These are phyloP conservation scores for Trametes punicea DNA, from an alignment of 768 basidiomycete species.

Conservation along the genomic window DNA sequence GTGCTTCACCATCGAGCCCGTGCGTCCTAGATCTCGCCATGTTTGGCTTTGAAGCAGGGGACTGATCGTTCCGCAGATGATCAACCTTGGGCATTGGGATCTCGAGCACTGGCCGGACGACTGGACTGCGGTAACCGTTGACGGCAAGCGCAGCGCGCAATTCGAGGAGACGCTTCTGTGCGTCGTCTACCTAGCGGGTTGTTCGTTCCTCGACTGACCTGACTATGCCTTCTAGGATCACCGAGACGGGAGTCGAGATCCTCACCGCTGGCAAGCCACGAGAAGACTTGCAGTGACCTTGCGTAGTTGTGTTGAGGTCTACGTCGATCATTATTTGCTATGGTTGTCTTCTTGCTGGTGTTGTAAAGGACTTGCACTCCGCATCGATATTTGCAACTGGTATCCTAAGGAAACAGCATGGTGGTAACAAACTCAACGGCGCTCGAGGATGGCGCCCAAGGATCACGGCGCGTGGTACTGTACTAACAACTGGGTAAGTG, in stretches of 20 bases:
- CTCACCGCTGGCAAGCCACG: conserved; percentile 58
- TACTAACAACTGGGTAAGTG: no score
- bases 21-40: conserved; percentile 31
- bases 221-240: conserved; percentile 57
- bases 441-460: neutral
- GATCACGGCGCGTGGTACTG: no score
- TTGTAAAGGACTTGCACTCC: neutral
- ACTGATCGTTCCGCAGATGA: conserved; percentile 59
- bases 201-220: conserved; percentile 17
- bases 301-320: neutral
- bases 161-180: conserved; percentile 97
- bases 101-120: conserved; percentile 89
- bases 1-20: conserved; percentile 80
- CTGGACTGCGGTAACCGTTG: conserved; percentile 93
- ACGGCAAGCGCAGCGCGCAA: conserved; percentile 90
- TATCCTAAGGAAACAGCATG: neutral
- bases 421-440: neutral
- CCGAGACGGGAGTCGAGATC: conserved; percentile 86
- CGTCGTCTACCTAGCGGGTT: conserved; percentile 33
- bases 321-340: neutral
- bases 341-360: neutral
- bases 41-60: conserved; percentile 4
- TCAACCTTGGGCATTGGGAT: conserved; percentile 82
- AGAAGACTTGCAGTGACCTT: conserved; percentile 25
- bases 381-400: neutral